Evolutionary conservation across 2,329 filamentous ascomycete species (phyloP), one percentile per base, ranked within the genome.

Genomic region (Monosporascus sp.): DNA sequence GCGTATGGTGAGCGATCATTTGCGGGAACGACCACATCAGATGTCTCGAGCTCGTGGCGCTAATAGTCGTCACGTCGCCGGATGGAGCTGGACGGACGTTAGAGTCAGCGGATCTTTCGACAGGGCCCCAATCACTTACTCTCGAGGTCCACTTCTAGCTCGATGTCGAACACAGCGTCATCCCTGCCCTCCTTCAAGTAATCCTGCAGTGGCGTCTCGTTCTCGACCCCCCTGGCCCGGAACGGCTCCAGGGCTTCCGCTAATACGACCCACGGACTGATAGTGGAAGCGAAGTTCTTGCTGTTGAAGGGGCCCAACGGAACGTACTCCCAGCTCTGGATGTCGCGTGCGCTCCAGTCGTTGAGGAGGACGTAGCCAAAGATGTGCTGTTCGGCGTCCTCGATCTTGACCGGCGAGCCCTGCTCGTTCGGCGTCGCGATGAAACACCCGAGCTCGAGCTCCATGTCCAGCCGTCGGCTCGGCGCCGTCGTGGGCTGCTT

Each of bases 321-420:
- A 8, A 92, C 79, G 60, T 92, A 92, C 70, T 95, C 90, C 88
- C 88, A 94, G 0, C 81, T 80, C 67, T 95, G 90, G 49, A 94
- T 86, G 62, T 94, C 89, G 58, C 89, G 77, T 5, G 89, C 89
- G 51, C 86, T 90, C 90, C 90, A 95, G 70, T 95, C 90, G 62
- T 95, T 95, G 77, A 95, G 81, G 53, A 95, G 71, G 0, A 94
- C 89, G 26, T 90, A 78, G 15, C 90, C 90, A 64, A 94, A 94
- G 28, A 95, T 78, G 62, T 85, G 78, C 18, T 89, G 80, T 51
- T 86, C 83, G 0, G 89, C 89, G 45, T 86, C 73, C 3, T 74
- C 71, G 22, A 92, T 79, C 1, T 75, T 70, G 20, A 94, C 77
- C 0, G 84, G 79, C 51, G 79, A 72, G 7, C 89, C 88, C 63